Evolutionary conservation across 208 protist genomes (phyloP), one percentile per base, ranked within the genome.

Genomic region (Zelonia costaricensis): DNA sequence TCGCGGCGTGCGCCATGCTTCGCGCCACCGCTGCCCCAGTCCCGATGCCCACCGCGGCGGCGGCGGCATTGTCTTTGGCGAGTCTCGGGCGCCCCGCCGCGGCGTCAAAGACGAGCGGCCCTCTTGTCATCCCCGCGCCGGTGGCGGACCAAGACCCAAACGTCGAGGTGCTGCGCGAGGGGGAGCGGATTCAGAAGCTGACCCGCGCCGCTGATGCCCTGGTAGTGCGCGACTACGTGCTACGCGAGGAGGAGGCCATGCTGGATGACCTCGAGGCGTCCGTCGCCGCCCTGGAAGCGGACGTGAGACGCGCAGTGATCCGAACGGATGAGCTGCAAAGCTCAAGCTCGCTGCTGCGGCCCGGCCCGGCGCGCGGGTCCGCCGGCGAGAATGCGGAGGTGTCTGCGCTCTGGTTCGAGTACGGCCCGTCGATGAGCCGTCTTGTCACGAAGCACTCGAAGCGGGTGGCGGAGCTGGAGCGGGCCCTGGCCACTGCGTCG

Each of bases 201-300:
- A 69, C 77, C 15, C 59, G 59, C 22, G 78, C 84, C 38, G 55
- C 83, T 6, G 80, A 91, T 55, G 60, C 74, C 27, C 78, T 91
- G 36, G 68, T 86, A 13, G 84, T 76, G 6, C 78, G 77, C 44
- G 51, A 67, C 39, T 90, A 78, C 47, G 48, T 74, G 36, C 57
- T 80, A 25, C 38, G 62, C 38, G 61, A 89, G 48, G 77, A 84
- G 59, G 73, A 79, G 22, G 43, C 45, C 1, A 78, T 79, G n/a
- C 66, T 89, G 10, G 56, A 71, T 27, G 57, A 82, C 7, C 58
- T 84, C 10, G 82, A 84, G 39, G 31, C 42, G 5, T 58, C 53
- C 51, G 28, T 80, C n/a, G 38, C 10, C 3, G 52, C 70, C 16
- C 30, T 86, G 42, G 83, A 90, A 44, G 15, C 35, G 4, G 52